Base-by-base conservation (phyloP, 495 filamentous ascomycete genomes). In the Aspergillus sclerotioniger region DNA sequence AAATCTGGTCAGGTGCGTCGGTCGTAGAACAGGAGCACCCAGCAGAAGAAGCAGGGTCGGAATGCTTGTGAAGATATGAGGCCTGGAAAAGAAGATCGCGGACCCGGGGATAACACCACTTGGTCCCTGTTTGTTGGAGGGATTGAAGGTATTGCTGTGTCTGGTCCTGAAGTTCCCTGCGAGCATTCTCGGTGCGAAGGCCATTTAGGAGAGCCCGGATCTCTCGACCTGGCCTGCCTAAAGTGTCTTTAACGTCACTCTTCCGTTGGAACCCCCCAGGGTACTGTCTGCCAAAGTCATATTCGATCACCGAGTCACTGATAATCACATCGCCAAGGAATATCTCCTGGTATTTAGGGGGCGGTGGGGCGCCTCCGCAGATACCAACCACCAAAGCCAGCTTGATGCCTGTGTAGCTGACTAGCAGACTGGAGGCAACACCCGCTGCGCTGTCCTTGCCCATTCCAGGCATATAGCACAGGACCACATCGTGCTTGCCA, bases 281-380 rank as follows among this genome's bases (percentile, higher is more conserved):
- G 33, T 64, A 63, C 46, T 63, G 68, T 32, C 64, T 59, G 16
- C 75, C 75, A 54, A 72, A 67, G 41, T 74, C 69, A 52, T 71
- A 72, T 35, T 67, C 67, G 63, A 71, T 62, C 20, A 71, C 68
- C 25, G 54, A 56, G 47, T 72, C 68, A 13, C 61, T 62, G 41
- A 81, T 71, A 16, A 80, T 64, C 0, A 80, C 75, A 57, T 81
- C 76, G 4, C 78, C 76, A 0, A 80, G 68, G 8, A 75, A 48
- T 6, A 75, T 56, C 21, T 71, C 41, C 4, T 7, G 6, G 16
- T 44, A 4, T n/a, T 44, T n/a, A 19, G 41, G n/a, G 6, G 53
- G 39, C 12, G 12, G 53, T 15, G 71, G 66, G 1, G 63, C 62
- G 2, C 67, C 71, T 8, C 69, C 67, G 44, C 68, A 74, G 33